Base-by-base conservation (phyloP, 2,329 filamentous ascomycete genomes). In the Sporothrix brunneoviolacea region DNA sequence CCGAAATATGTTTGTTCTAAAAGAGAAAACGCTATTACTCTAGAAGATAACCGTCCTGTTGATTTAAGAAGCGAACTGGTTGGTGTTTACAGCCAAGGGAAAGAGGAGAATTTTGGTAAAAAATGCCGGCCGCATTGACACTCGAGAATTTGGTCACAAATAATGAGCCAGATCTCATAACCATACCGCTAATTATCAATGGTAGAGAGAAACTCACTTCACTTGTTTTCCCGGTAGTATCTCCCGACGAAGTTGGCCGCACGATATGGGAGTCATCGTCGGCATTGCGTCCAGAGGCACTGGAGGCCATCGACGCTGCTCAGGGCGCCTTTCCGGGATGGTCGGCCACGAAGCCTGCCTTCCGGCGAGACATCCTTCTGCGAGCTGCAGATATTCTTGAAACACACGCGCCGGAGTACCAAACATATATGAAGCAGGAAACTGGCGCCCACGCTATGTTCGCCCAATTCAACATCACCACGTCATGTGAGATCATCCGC, bases 291-390 rank as follows among this genome's bases (percentile, higher is more conserved):
- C 50, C 56, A 15, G 61, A 67, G 22, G 61, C 61, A n/a, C 41
- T 54, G 40, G 58, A 59, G 3, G 67, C 65, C 22, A 55, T 61
- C 18, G 56, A 59, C 9, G 67, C 72, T 7, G 86, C 87, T 0
- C 71, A 81, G 15, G 70, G 72, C n/a, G 87, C 88, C 1, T 84
- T 88, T 66, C 76, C 75, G 39, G 67, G 75, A 52, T 94, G 88
- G 88, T 74, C 76, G 36, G 77, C 76, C 57, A 78, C 77, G 3
- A 81, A 79, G 43, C 77, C 82, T 1, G 62, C 71, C 22, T 61
- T 73, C 16, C 83, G 86, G 30, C 81, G 86, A 33, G 77, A 84
- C 56, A 81, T 93, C 56, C 74, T 93, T 51, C 70, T 85, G 49
- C 82, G 79, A 62, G 83, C 85, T 0, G 82, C 83, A 9, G 79